Evolutionary conservation across 208 protist genomes (phyloP).

Genomic region (Herpetomonas samuelpessoai): DNA sequence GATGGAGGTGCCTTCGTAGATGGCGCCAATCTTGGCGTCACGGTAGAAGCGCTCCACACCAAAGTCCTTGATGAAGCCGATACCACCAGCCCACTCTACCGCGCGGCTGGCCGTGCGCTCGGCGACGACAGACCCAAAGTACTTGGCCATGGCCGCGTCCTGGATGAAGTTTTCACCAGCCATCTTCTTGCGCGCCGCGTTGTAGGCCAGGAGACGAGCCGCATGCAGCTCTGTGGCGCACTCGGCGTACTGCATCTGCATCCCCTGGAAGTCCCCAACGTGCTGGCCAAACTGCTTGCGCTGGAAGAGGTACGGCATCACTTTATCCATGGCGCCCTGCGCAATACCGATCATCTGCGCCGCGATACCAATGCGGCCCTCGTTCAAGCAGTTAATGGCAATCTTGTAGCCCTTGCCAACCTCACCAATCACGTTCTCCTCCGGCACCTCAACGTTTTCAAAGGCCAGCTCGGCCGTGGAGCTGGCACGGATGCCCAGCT

Average conservation of each 20-base stretch:
- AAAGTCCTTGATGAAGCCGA: slow-evolving; percentile 96
- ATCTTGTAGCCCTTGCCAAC: slow-evolving; percentile 95
- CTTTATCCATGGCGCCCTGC: slow-evolving; percentile 69
- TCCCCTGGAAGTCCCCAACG: slow-evolving; percentile 94
- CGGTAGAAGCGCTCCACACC: slow-evolving; percentile 95
- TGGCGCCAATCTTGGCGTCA: slow-evolving; percentile 87
- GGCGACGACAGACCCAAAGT: slow-evolving; percentile 86
- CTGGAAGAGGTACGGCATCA: slow-evolving; percentile 86
- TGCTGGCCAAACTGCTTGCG: slow-evolving; percentile 91
- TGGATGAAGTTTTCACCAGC: slow-evolving; percentile 80
- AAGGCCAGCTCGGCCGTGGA: slow-evolving; percentile 94
- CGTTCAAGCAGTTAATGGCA: slow-evolving; percentile 93
- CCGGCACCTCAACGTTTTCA: slow-evolving; percentile 82
- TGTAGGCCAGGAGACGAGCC: slow-evolving; percentile 87
- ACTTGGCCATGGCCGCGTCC: slow-evolving; percentile 96
- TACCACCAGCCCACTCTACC: slow-evolving; percentile 94
- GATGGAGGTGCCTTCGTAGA: slow-evolving; percentile 95
- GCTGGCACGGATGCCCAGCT: slow-evolving; percentile 94
- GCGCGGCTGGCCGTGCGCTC: slow-evolving; percentile 76
- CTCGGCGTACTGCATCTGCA: slow-evolving; percentile 93
- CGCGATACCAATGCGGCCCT: slow-evolving; percentile 95
- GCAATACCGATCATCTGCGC: slow-evolving; percentile 94
- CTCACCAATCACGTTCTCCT: slow-evolving; percentile 76
- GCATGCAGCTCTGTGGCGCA: slow-evolving; percentile 70
- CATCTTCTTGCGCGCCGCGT: slow-evolving; percentile 92